A percentile compares a stretch with the other conserved stretches of the same genome.
These are phyloP conservation scores for Phytopythium chamaehyphon DNA, from an alignment of 352 stramenopile species.

Conservation along the genomic window DNA sequence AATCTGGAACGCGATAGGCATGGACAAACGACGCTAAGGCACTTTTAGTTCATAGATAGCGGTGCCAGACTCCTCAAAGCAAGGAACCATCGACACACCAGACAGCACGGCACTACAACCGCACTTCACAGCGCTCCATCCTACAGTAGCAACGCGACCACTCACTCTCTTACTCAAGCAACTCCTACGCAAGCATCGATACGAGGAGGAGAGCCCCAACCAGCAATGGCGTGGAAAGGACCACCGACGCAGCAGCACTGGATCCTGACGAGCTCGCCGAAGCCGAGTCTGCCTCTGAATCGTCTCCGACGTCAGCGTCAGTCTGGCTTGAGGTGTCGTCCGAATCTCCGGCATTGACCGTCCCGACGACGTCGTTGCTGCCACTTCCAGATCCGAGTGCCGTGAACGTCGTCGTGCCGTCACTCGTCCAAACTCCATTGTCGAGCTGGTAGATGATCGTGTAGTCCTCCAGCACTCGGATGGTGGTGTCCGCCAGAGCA, in stretches of 20 bases:
- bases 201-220: not conserved
- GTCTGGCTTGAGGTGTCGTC: constrained; percentile 12
- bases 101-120: not conserved
- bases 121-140: too few species aligned
- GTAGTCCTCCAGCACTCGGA: constrained; percentile 25
- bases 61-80: too few species aligned
- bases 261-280: not conserved
- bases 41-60: too few species aligned
- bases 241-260: constrained; percentile 6
- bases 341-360: constrained; percentile 17
- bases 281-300: constrained; percentile 8
- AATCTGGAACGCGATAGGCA: too few species aligned
- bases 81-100: too few species aligned
- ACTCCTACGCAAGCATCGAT: too few species aligned
- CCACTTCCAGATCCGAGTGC: constrained; percentile 8
- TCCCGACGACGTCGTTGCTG: constrained; percentile 12
- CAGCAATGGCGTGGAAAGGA: not conserved
- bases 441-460: constrained; percentile 29
- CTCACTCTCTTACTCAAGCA: too few species aligned
- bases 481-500: constrained; percentile 20
- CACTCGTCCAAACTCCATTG: constrained; percentile 22
- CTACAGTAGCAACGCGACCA: too few species aligned
- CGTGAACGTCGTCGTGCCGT: constrained; percentile 13
- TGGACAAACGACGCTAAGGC: too few species aligned
- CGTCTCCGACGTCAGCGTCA: constrained; percentile 16